Base-by-base conservation (phyloP, 352 stramenopile genomes). In the Blastocystis sp. region DNA sequence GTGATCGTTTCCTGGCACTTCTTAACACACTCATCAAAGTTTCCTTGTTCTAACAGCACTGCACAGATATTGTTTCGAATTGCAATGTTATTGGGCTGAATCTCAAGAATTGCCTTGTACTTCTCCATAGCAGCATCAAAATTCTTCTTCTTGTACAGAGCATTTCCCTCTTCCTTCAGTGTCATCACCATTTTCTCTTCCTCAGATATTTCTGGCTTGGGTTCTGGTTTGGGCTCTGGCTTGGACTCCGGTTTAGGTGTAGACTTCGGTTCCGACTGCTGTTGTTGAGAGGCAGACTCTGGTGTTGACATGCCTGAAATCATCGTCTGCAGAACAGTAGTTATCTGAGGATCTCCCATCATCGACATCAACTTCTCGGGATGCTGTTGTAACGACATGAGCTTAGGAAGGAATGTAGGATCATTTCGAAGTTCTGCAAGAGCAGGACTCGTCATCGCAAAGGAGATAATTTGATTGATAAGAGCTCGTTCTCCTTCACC, bases 41-140 rank as follows among this genome's bases (percentile, higher is more conserved):
- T 93, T 89, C 96, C 97, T 91, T 95, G 94, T 77, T 98, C 97
- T 81, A 99, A 95, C 81, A 95, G 95, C 37, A 99, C 96, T 19
- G 97, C 96, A 17, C 96, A 96, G 90, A 98, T 95, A 92, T 99
- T 99, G 87, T 93, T 97, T 73, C 97, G 91, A 92, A 98, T 98
- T 42, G 95, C 95, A 92, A 99, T 98, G 92, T 98, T 98, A 66
- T 93, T 95, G 15, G 93, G 93, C 91, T 99, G 94, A 88, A 98
- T 93, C 44, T 92, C 93, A 88, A 98, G 97, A 0, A 96, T 96
- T 90, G 98, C 95, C 30, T 97, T 93, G 93, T 99, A 99, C 76
- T 94, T 94, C 77, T 92, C 94, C 35, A 99, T 73, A 15, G 94
- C 95, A 68, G 94, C 93, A 0, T 95, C 92, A 90, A 99, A 99